Conservation (phyloP, 202 grass and related monocot genomes). For the Dendrocalamus latiflorus region DNA sequence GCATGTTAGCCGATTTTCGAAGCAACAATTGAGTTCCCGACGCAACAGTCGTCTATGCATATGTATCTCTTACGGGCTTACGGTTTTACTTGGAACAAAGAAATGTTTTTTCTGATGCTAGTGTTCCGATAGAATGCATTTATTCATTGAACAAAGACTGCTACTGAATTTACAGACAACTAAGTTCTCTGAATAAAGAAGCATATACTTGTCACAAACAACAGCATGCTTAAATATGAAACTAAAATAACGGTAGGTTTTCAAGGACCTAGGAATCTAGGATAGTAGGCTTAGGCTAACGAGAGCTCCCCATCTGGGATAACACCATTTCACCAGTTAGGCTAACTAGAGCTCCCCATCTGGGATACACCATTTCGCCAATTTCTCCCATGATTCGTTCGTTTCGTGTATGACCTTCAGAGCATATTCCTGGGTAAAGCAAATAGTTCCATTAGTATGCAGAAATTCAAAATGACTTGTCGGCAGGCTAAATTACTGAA, state of each 20-base stretch:
- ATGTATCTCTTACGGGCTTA: too few species aligned
- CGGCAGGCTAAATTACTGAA: background rate
- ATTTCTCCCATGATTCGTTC: slow-evolving; percentile 78
- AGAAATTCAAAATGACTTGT: background rate
- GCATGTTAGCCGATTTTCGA: too few species aligned
- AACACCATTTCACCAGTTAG: slow-evolving; percentile 64
- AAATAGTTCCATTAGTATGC: slow-evolving; percentile 22
- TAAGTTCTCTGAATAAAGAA: background rate
- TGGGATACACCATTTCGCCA: slow-evolving; percentile 73
- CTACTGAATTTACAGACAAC: background rate
- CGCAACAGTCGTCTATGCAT: too few species aligned
- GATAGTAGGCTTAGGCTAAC: slow-evolving; percentile 32
- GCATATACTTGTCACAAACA: background rate
- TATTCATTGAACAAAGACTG: background rate
- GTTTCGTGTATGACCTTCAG: slow-evolving; percentile 88
- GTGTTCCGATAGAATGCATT: background rate
- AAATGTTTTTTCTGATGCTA: background rate
- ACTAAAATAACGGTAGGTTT: slow-evolving; percentile 31
- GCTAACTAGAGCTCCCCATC: slow-evolving; percentile 41
- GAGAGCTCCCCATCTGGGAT: too few species aligned
- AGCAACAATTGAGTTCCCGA: too few species aligned
- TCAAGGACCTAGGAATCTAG: background rate
- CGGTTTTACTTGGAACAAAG: too few species aligned
- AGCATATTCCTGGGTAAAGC: slow-evolving; percentile 55
- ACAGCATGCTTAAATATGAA: background rate